Conservation (phyloP, 768 basidiomycete genomes). For the Coprinopsis strossmayeri region DNA sequence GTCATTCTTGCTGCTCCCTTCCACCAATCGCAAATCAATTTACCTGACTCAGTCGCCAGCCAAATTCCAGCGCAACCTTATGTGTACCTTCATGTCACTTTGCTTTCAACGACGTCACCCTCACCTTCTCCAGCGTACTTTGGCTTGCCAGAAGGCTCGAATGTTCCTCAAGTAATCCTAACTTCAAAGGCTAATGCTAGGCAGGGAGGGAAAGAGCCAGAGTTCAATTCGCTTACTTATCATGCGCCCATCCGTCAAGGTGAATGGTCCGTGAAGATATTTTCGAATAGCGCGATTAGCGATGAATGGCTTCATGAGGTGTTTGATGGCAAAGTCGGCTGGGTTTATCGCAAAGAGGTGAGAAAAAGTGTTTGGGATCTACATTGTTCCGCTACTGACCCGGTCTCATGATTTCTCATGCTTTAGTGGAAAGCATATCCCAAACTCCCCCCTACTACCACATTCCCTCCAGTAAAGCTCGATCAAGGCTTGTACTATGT, state of each 20-base stretch:
- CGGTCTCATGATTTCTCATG: constrained; percentile 1
- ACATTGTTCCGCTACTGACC: too few relatives aligned
- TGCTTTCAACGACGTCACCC: constrained; percentile 71
- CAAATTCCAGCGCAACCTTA: constrained; percentile 69
- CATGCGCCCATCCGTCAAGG: constrained; percentile 51
- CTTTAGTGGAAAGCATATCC: constrained; percentile 78
- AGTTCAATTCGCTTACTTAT: constrained; percentile 86
- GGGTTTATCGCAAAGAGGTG: constrained; percentile 80
- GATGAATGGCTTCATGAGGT: constrained; percentile 65
- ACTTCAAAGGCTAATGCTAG: constrained; percentile 63
- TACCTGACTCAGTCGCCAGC: constrained; percentile 41
- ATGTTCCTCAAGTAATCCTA: constrained; percentile 59
- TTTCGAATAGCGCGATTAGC: constrained; percentile 57
- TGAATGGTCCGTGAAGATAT: constrained; percentile 83
- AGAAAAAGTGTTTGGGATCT: constrained; percentile 13
- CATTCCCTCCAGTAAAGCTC: constrained; percentile 75
- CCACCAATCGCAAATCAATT: constrained; percentile 54
- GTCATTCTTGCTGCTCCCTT: constrained; percentile 87
- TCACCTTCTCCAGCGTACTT: constrained; percentile 65
- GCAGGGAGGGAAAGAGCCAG: constrained; percentile 52
- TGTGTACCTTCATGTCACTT: constrained; percentile 81
- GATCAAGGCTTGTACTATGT: constrained; percentile 83
- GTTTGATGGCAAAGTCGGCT: constrained; percentile 65
- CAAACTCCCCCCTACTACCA: constrained; percentile 53
- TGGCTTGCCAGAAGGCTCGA: constrained; percentile 35